phyloP scores from a whole-genome alignment of 345 rosid species.

The Brassica rapa region DNA sequence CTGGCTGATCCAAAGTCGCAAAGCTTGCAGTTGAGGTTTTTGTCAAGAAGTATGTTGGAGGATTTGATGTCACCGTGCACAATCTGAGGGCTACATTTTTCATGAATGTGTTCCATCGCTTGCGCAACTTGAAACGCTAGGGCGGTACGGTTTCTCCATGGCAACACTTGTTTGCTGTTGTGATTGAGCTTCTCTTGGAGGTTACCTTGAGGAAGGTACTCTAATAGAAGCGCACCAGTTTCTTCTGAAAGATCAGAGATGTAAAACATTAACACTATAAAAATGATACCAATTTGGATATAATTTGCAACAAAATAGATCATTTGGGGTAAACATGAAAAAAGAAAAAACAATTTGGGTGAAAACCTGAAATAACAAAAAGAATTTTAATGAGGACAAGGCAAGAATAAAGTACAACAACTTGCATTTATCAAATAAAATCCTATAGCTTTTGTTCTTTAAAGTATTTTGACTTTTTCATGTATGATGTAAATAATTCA shows the following conservation, averaged over 20 bases:
- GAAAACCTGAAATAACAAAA: slow-evolving; percentile 5
- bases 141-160: slow-evolving; percentile 62
- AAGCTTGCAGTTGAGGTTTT: slow-evolving; percentile 65
- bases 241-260: slow-evolving; percentile 47
- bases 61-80: slow-evolving; percentile 87
- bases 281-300: not conserved
- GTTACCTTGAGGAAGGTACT: slow-evolving; percentile 68
- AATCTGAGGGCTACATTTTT: slow-evolving; percentile 66
- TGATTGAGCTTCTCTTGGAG: slow-evolving; percentile 70
- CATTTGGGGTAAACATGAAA: not conserved
- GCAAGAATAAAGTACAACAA: slow-evolving; percentile 26
- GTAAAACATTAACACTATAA: not conserved
- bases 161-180: slow-evolving; percentile 41
- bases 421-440: slow-evolving; percentile 18
- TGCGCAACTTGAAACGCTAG: slow-evolving; percentile 71
- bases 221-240: slow-evolving; percentile 70
- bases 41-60: slow-evolving; percentile 75
- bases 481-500: slow-evolving; percentile 11
- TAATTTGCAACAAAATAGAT: not conserved
- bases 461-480: slow-evolving; percentile 27
- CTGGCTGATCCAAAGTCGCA: slow-evolving; percentile 89
- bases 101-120: slow-evolving; percentile 80
- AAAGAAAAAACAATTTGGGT: not conserved
- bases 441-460: not conserved
- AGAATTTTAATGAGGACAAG: slow-evolving; percentile 27